Evolutionary conservation across 2,329 filamentous ascomycete genomes (phyloP).

Genomic region (Fusarium sp.): DNA sequence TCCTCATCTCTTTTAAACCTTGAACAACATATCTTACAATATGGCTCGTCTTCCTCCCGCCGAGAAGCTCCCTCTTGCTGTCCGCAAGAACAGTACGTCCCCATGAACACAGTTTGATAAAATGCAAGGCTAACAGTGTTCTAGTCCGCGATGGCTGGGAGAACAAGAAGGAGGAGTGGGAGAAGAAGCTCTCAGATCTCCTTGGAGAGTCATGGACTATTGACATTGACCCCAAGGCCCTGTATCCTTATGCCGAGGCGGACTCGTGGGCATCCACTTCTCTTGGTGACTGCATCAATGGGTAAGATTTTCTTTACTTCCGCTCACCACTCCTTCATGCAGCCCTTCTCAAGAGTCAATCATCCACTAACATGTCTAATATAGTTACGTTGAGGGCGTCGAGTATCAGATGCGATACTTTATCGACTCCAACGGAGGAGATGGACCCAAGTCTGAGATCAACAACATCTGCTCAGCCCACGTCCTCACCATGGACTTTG

Average conservation of each 20-base stretch:
- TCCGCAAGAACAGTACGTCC: conserved; percentile 62
- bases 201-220: conserved; percentile 64
- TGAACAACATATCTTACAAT: neutral
- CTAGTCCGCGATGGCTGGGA: conserved; percentile 67
- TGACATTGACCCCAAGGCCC: conserved; percentile 58
- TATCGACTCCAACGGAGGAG: conserved; percentile 51
- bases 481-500: conserved; percentile 59
- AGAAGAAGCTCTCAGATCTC: conserved; percentile 57
- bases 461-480: conserved; percentile 60
- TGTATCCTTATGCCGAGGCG: conserved; percentile 61
- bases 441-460: conserved; percentile 56
- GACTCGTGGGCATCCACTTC: conserved; percentile 55
- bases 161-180: conserved; percentile 57
- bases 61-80: conserved; percentile 63
- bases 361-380: neutral
- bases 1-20: neutral
- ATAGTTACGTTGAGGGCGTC: conserved; percentile 59
- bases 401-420: conserved; percentile 56
- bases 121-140: neutral
- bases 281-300: conserved; percentile 58
- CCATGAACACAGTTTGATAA: conserved; percentile 26
- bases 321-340: neutral
- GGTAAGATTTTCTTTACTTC: conserved; percentile 47
- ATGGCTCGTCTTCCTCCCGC: conserved; percentile 56
- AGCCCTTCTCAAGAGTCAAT: too few species aligned